Base-by-base conservation (phyloP, 2,329 filamentous ascomycete genomes). In the Paracamarosporium sp. region DNA sequence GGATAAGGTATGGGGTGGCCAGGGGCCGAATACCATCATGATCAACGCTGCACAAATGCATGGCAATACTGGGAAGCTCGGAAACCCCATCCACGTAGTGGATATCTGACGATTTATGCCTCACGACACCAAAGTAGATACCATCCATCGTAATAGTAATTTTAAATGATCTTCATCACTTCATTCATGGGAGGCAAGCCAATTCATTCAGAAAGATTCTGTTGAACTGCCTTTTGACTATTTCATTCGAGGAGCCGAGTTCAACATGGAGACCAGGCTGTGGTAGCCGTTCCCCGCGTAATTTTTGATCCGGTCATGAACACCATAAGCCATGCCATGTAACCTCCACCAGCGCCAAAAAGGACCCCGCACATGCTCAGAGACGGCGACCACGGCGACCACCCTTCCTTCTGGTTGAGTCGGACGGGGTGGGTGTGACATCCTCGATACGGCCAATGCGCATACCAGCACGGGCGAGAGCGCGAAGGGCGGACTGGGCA, bases 371-470 rank as follows among this genome's bases (percentile, higher is more conserved):
- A 80, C 66, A 79, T 76, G 81, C 83, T 91, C 86, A 99, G 84
- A 99, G 91, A 97, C 95, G 94, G 86, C 95, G 95, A 98, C 95
- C 95, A 91, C 95, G 94, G 85, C 95, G 93, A 97, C 95, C 95
- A 87, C 95, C 95, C 93, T 99, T 99, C 87, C 94, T 93, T 85
- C 95, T 92, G 79, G 95, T 99, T 82, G 92, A 97, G 85, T 99
- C 95, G 83, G 95, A 99, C 76, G 96, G 95, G 63, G 95, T 99
- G 76, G 95, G 95, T 76, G 96, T 99, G 69, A 99, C 95, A 82
- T 99, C 95, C 90, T 99, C 95, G 78, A 99, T 99, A 80, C 95
- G 91, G 81, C 95, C 95, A 77, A 99, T 99, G 88, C 94, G 96
- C 96, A 99, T 99, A 81, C 95, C 95, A 76, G 95, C 93, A 88